Evolutionary conservation across 2,329 filamentous ascomycete species (phyloP), one percentile per base, ranked within the genome.

Genomic region (Paraconiothyrium brasiliense): DNA sequence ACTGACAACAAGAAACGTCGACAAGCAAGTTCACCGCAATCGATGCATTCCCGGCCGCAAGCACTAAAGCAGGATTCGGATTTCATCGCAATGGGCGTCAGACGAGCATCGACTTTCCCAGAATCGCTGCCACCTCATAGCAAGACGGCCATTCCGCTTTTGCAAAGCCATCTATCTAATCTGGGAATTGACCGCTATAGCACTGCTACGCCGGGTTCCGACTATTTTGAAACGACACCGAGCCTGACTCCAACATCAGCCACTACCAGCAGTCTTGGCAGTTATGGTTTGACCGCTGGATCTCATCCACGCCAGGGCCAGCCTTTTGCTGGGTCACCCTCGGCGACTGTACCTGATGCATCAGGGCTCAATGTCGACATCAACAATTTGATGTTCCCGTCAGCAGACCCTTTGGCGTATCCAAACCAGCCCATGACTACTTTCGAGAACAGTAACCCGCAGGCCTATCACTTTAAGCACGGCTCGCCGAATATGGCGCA

Each of bases 331-430:
- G 58, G 69, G 9, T 72, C 75, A 24, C 74, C 72, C 0, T 49
- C 78, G n/a, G 60, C 63, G 20, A 72, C 76, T 39, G 71, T 75
- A 58, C 61, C 70, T 22, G 71, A 76, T 60, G 67, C 73, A n/a
- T 66, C 71, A 24, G 69, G 70, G 6, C 60, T 78, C 20, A 82
- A 81, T 59, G 78, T 81, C 66, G 91, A 92, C 73, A 84, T 94
- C 7, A 90, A 90, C 61, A 87, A 89, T 3, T 87, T 94, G 80
- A 93, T 94, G 90, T 94, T 94, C 71, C 89, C 91, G 1, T 90
- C 90, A 0, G 85, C 87, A 37, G 91, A 94, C 69, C 91, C 92
- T 0, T 90, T 94, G 65, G 90, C 89, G 0, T 95, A 94, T 70
- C 91, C 91, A 0, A 92, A 90, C 70, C 90, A 92, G 66, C 89